Evolutionary conservation across 805 yeast species (phyloP).

Genomic region (Kluyveromyces siamensis): DNA sequence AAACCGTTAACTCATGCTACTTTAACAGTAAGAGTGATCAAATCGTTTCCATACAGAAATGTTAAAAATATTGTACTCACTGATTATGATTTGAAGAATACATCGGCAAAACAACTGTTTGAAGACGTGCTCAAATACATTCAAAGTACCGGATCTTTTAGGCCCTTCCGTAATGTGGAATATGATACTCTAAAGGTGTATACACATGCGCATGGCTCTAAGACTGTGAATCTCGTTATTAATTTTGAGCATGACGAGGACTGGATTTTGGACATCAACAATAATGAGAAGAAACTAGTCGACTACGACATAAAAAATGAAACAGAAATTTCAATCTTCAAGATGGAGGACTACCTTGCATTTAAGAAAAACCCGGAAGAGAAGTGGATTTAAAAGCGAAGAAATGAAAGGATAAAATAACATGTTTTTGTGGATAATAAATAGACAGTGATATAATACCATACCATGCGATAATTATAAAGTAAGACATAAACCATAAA

Average conservation of each 20-base stretch:
- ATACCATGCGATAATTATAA: neutral
- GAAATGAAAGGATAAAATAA: neutral
- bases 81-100: constrained; percentile 58
- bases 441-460: no score
- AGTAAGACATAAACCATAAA: constrained; percentile 1
- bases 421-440: no score
- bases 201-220: constrained; percentile 91
- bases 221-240: constrained; percentile 85
- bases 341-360: constrained; percentile 50
- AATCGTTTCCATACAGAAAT: constrained; percentile 87
- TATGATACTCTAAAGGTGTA: constrained; percentile 78
- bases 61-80: constrained; percentile 66
- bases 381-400: constrained; percentile 53
- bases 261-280: constrained; percentile 48
- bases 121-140: constrained; percentile 40
- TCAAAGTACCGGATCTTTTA: constrained; percentile 51
- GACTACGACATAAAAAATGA: constrained; percentile 70
- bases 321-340: constrained; percentile 83
- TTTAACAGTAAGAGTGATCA: constrained; percentile 76
- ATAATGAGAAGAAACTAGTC: constrained; percentile 33
- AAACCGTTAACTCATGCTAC: constrained; percentile 62
- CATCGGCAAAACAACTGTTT: constrained; percentile 58
- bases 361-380: constrained; percentile 82
- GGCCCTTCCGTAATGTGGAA: constrained; percentile 73
- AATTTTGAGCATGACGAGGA: constrained; percentile 74